These are phyloP conservation scores for Carex pumila DNA, from an alignment of 176 grass and related monocot genomes.

Conservation along the genomic window DNA sequence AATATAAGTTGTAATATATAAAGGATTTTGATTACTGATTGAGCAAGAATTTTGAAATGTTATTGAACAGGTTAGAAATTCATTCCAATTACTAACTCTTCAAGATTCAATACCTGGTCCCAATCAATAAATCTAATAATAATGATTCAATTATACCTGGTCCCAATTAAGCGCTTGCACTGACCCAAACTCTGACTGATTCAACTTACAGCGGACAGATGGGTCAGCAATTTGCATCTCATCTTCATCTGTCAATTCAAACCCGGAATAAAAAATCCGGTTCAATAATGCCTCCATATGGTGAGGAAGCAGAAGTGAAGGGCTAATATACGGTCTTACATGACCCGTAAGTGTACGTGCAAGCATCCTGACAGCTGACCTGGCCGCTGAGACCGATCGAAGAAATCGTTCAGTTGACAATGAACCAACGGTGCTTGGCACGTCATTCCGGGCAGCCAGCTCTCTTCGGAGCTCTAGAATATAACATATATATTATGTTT, in stretches of 20 bases:
- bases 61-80: neutral
- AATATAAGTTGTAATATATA: neutral
- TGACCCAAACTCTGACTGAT: slow-evolving; percentile 3
- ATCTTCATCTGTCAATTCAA: slow-evolving; percentile 23
- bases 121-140: slow-evolving; percentile 2
- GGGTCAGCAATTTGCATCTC: slow-evolving; percentile 21
- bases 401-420: slow-evolving; percentile 22
- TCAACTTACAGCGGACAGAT: slow-evolving; percentile 19
- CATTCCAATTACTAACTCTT: neutral
- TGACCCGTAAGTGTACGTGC: slow-evolving; percentile 16
- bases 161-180: slow-evolving; percentile 26
- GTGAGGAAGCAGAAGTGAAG: slow-evolving; percentile 8
- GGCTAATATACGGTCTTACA: neutral
- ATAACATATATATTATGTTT: neutral
- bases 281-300: slow-evolving; percentile 26
- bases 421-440: neutral
- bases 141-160: neutral
- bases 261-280: slow-evolving; percentile 24
- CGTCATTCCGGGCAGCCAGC: neutral
- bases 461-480: neutral
- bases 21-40: neutral
- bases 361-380: slow-evolving; percentile 18
- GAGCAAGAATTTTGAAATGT: neutral
- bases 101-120: slow-evolving; percentile 20
- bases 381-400: slow-evolving; percentile 23